Evolutionary conservation across 2,329 filamentous ascomycete genomes (phyloP).

Genomic region (Fusarium solani-melongenae): DNA sequence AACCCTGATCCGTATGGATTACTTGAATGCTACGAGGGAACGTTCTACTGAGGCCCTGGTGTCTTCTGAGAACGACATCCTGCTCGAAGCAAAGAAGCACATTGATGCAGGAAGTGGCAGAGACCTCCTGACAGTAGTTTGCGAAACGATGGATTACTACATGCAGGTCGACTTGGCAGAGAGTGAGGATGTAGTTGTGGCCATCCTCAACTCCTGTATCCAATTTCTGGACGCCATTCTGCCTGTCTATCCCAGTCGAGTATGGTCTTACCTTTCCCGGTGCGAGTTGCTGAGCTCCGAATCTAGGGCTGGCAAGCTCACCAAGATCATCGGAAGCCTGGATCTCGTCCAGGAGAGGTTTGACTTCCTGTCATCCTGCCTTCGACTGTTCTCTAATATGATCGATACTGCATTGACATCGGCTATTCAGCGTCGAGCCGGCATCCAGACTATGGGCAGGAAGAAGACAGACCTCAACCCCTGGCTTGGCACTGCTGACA

Average conservation of each 20-base stretch:
- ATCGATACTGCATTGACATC: conserved; percentile 80
- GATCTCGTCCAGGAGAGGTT: conserved; percentile 83
- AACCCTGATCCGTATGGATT: conserved; percentile 70
- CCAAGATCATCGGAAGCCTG: conserved; percentile 81
- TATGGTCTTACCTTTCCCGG: conserved; percentile 90
- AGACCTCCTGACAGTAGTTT: conserved; percentile 84
- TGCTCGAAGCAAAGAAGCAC: conserved; percentile 67
- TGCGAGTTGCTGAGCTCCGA: conserved; percentile 83
- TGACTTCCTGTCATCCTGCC: conserved; percentile 78
- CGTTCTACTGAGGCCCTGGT: conserved; percentile 47
- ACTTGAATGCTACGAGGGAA: conserved; percentile 49
- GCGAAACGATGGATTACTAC: conserved; percentile 83
- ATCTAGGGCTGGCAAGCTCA: conserved; percentile 79
- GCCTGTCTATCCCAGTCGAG: conserved; percentile 79
- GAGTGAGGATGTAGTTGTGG: conserved; percentile 72
- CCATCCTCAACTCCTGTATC: conserved; percentile 76
- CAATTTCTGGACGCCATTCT: conserved; percentile 83
- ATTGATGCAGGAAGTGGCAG: conserved; percentile 62
- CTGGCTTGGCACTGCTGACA: conserved; percentile 81
- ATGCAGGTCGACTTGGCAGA: conserved; percentile 67
- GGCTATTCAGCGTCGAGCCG: conserved; percentile 72
- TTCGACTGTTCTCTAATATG: conserved; percentile 79
- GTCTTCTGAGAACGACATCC: conserved; percentile 54
- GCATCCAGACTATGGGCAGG: conserved; percentile 60
- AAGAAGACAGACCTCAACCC: conserved; percentile 62